A percentile compares a stretch with the other conserved stretches of the same genome.
Conservation (phyloP, 306 rosid genomes). For the Cicer chorassanicum region DNA sequence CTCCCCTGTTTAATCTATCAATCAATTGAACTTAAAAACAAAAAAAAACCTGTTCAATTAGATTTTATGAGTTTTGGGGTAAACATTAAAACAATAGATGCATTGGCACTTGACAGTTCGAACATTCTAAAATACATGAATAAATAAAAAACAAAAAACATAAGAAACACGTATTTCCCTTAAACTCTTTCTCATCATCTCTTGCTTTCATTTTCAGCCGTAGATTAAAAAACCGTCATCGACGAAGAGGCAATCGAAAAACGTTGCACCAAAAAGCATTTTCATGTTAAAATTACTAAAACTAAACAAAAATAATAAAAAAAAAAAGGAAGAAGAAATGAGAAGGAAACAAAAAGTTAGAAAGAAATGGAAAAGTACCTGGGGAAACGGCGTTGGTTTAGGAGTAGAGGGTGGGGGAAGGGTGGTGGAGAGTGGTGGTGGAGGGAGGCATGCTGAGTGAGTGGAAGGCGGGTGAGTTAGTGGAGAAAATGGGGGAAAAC, state of each 20-base stretch:
- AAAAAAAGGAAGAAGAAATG: not conserved
- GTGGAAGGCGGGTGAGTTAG: not conserved
- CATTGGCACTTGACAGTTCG: not conserved
- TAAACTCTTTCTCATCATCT: slow-evolving; percentile 18
- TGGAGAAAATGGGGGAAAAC: not conserved
- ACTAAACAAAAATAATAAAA: not conserved
- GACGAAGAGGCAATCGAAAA: slow-evolving; percentile 15
- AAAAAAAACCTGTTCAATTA: not conserved
- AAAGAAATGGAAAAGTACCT: not conserved
- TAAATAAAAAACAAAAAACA: not conserved
- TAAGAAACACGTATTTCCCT: not conserved
- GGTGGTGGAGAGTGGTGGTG: slow-evolving; percentile 31
- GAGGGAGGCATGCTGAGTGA: slow-evolving; percentile 28
- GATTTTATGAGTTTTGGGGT: not conserved
- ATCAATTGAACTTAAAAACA: not conserved
- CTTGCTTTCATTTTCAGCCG: not conserved
- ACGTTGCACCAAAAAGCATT: slow-evolving; percentile 9
- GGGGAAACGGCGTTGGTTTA: slow-evolving; percentile 32
- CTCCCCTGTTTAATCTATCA: not conserved
- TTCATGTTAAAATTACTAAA: not conserved
- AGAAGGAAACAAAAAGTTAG: not conserved
- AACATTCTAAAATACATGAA: not conserved
- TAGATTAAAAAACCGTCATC: slow-evolving; percentile 21
- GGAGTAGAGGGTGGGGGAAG: slow-evolving; percentile 21
- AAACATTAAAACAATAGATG: slow-evolving; percentile 10